A percentile compares a stretch with the other conserved stretches of the same genome.
phyloP scores from a whole-genome alignment of 1,284 basidiomycete genomes.

The Austroboletus novae-zelandiae region DNA sequence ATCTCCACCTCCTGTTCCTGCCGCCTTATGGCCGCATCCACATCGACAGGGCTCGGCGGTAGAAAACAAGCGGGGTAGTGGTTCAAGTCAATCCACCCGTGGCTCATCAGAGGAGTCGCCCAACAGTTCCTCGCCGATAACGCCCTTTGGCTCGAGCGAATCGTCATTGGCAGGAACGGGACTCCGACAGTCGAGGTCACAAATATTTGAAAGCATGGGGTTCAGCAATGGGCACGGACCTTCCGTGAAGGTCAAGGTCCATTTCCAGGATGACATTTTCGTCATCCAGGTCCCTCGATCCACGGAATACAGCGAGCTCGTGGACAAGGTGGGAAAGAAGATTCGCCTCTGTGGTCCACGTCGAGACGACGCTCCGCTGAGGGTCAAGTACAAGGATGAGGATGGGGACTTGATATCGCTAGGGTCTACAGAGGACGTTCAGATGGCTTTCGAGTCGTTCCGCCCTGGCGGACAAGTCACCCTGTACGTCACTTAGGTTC shows the following conservation, averaged over 20 bases:
- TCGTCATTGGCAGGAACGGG: slow-evolving; percentile 60
- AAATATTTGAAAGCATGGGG: slow-evolving; percentile 45
- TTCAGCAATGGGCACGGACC: slow-evolving; percentile 28
- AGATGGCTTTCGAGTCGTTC: slow-evolving; percentile 84
- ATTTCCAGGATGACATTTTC: slow-evolving; percentile 88
- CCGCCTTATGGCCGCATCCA: slow-evolving; percentile 51
- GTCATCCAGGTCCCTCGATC: slow-evolving; percentile 83
- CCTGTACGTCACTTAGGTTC: slow-evolving; percentile 61
- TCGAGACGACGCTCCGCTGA: slow-evolving; percentile 70
- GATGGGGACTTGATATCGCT: slow-evolving; percentile 88
- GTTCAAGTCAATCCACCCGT: slow-evolving; percentile 71
- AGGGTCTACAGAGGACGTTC: slow-evolving; percentile 85
- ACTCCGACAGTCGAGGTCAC: slow-evolving; percentile 53
- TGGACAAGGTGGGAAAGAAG: slow-evolving; percentile 90
- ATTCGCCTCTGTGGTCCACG: slow-evolving; percentile 83
- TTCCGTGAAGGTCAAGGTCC: slow-evolving; percentile 83
- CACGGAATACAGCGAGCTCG: slow-evolving; percentile 78
- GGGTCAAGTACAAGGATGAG: slow-evolving; percentile 88
- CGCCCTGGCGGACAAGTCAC: slow-evolving; percentile 72
- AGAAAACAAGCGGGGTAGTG: slow-evolving; percentile 68
- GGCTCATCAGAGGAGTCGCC: slow-evolving; percentile 80
- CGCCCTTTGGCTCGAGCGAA: slow-evolving; percentile 82
- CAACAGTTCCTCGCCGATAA: slow-evolving; percentile 77
- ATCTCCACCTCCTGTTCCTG: slow-evolving; percentile 57
- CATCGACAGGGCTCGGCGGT: slow-evolving; percentile 48